phyloP scores from a whole-genome alignment of 257 asterid genomes.

The Sherardia arvensis region DNA sequence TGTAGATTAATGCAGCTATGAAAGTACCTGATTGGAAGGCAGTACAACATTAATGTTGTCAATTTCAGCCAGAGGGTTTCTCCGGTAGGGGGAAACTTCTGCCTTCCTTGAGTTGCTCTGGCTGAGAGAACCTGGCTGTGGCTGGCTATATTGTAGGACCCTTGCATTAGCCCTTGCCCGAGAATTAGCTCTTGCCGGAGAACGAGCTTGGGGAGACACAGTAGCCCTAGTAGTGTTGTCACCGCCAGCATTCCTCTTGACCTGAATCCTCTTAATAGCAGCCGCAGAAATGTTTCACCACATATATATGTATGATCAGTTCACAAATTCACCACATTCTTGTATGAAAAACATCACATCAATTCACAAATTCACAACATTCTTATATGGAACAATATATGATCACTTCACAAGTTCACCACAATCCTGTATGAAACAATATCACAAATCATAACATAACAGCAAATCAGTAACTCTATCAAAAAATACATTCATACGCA shows the following conservation, averaged over 20 bases:
- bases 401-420: too few species aligned
- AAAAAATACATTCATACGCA: background rate
- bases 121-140: conserved; percentile 60
- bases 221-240: conserved; percentile 35
- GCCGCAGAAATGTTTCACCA: conserved; percentile 33
- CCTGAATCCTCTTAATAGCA: conserved; percentile 72
- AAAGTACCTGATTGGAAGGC: conserved; percentile 12
- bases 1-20: background rate
- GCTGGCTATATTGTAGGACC: conserved; percentile 35
- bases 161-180: conserved; percentile 55
- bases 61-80: conserved; percentile 77
- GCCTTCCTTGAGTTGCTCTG: conserved; percentile 93
- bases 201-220: conserved; percentile 79
- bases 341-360: too few species aligned
- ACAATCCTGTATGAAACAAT: too few species aligned
- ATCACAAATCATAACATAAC: background rate
- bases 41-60: conserved; percentile 45
- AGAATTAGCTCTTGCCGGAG: conserved; percentile 85
- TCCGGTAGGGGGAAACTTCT: conserved; percentile 65
- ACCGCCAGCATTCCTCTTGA: conserved; percentile 68
- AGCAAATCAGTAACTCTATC: background rate
- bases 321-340: too few species aligned
- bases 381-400: too few species aligned
- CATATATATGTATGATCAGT: too few species aligned
- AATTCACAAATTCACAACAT: too few species aligned